phyloP scores from a whole-genome alignment of 176 grass and related monocot species.

The Bonia amplexicaulis region DNA sequence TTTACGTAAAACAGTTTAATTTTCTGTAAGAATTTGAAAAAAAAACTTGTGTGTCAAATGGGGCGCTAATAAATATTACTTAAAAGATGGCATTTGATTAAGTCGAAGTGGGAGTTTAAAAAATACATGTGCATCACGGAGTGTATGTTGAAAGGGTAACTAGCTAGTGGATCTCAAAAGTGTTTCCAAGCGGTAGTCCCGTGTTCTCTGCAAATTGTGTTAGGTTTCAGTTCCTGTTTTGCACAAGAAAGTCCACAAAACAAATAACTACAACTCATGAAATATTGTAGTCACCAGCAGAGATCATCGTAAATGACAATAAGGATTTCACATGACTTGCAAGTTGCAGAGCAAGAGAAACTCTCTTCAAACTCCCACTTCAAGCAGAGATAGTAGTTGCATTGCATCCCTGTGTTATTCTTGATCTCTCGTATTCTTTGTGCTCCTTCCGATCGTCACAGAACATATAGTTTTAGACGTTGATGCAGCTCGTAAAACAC shows the following conservation, averaged over 20 bases:
- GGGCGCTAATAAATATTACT: not conserved
- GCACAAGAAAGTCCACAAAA: not conserved
- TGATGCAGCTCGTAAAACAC: too few species aligned
- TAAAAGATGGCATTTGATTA: not conserved
- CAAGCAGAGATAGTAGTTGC: not conserved
- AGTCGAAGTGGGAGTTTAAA: not conserved
- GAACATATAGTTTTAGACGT: too few species aligned
- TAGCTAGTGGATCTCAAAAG: not conserved
- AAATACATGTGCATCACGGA: not conserved
- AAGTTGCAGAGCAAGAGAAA: not conserved
- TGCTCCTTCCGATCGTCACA: too few species aligned
- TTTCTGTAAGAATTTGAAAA: too few species aligned
- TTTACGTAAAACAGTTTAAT: not conserved
- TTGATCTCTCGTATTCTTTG: not conserved
- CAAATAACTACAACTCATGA: not conserved
- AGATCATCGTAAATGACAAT: not conserved
- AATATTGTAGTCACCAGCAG: not conserved
- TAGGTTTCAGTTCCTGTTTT: not conserved
- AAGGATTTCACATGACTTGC: slow-evolving; percentile 30
- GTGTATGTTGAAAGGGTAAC: not conserved
- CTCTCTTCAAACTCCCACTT: not conserved
- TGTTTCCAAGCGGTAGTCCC: not conserved
- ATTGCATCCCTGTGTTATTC: not conserved
- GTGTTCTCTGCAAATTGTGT: slow-evolving; percentile 8
- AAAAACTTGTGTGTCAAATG: too few species aligned